Conservation (phyloP, 176 grass and related monocot genomes). For the Dactylis glomerata region DNA sequence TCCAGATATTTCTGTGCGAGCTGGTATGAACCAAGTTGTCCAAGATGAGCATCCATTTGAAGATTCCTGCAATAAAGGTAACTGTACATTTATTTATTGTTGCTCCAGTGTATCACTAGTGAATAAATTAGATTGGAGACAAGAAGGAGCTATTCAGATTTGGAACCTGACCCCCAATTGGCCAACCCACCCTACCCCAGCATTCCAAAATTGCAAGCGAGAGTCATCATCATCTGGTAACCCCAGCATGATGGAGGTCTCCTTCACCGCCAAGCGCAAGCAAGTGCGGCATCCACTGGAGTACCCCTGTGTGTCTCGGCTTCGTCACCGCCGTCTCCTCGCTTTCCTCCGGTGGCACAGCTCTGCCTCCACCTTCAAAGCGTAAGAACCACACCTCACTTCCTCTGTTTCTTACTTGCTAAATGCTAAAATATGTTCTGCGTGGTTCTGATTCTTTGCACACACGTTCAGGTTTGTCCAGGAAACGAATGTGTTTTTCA, state of each 20-base stretch:
- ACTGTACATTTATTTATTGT: background rate
- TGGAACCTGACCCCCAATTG: background rate
- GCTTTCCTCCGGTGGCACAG: background rate
- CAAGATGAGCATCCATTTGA: background rate
- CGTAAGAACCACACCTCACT: background rate
- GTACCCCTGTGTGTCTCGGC: slow-evolving; percentile 19
- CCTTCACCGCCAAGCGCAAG: background rate
- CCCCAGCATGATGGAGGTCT: background rate
- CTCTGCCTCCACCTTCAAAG: background rate
- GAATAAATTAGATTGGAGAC: background rate
- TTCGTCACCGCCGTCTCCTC: slow-evolving; percentile 26
- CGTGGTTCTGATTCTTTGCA: background rate
- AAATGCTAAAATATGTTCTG: background rate
- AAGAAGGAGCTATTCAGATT: background rate
- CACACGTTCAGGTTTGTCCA: background rate
- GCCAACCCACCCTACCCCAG: background rate
- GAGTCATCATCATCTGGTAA: background rate
- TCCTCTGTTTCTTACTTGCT: background rate
- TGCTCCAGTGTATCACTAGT: background rate
- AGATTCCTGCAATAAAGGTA: background rate
- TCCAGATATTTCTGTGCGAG: background rate
- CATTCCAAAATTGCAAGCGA: background rate
- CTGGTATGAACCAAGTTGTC: background rate
- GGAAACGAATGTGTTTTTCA: background rate
- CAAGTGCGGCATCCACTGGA: background rate